These are phyloP conservation scores for Anastatica hierochuntica DNA, from an alignment of 345 rosid genomes.

Conservation along the genomic window DNA sequence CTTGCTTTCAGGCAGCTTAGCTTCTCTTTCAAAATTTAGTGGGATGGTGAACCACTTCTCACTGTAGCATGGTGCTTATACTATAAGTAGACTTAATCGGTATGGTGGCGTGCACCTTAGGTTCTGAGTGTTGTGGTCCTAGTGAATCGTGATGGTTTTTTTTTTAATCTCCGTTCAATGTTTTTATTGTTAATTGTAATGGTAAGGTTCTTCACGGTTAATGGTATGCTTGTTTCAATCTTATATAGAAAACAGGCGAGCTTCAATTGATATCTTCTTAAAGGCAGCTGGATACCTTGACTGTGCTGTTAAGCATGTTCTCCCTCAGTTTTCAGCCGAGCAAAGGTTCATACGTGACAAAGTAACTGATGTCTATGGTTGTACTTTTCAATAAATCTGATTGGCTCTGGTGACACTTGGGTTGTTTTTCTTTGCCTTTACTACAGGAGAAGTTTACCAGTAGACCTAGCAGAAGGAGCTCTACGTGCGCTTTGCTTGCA, in stretches of 20 bases:
- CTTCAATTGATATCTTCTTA: conserved; percentile 81
- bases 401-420: too few species aligned
- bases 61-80: too few species aligned
- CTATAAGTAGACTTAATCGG: too few species aligned
- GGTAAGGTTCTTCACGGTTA: background rate
- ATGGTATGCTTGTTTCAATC: background rate
- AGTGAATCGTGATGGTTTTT: too few species aligned
- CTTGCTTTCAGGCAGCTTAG: too few species aligned
- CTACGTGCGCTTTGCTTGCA: conserved; percentile 88
- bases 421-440: conserved; percentile 9
- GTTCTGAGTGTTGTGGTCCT: too few species aligned
- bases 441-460: conserved; percentile 81
- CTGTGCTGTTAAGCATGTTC: conserved; percentile 81
- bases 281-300: conserved; percentile 97
- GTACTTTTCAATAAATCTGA: background rate
- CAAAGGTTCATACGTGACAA: conserved; percentile 67
- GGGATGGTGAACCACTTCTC: too few species aligned
- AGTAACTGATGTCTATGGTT: background rate
- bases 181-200: background rate
- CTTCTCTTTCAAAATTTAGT: too few species aligned
- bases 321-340: conserved; percentile 71
- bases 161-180: background rate
- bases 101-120: background rate
- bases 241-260: conserved; percentile 68
- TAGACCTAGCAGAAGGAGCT: conserved; percentile 88